Evolutionary conservation across 805 yeast genomes (phyloP).

Genomic region (Zygotorulaspora sp.): DNA sequence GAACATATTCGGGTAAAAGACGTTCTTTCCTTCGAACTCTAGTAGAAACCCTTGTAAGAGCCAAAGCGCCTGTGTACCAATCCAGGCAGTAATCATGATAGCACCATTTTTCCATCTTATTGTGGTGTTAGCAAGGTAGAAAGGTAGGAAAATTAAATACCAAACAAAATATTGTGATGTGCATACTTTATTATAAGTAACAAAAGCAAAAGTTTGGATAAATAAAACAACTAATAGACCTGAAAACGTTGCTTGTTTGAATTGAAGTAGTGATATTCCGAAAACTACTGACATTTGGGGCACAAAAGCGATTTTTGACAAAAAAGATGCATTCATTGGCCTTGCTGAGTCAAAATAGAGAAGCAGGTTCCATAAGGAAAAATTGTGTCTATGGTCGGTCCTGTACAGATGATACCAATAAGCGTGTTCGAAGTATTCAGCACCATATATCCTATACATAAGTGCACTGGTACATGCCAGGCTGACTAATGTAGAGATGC

Average conservation of each 20-base stretch:
- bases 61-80: conserved; percentile 71
- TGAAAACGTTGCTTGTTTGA: conserved; percentile 31
- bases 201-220: conserved; percentile 74
- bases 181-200: conserved; percentile 73
- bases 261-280: conserved; percentile 15
- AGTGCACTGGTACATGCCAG: conserved; percentile 44
- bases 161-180: conserved; percentile 96
- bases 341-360: conserved; percentile 56
- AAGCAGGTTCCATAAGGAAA: conserved; percentile 76
- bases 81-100: conserved; percentile 53
- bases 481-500: conserved; percentile 39
- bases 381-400: conserved; percentile 92
- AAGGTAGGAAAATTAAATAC: conserved; percentile 84
- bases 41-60: conserved; percentile 67
- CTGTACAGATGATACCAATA: conserved; percentile 79
- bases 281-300: conserved; percentile 63
- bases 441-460: conserved; percentile 71
- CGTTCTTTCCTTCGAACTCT: conserved; percentile 70
- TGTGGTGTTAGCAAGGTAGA: conserved; percentile 50
- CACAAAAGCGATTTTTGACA: conserved; percentile 58
- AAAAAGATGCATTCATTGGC: conserved; percentile 7
- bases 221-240: conserved; percentile 54
- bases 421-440: conserved; percentile 69
- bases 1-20: conserved; percentile 58
- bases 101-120: conserved; percentile 40